Evolutionary conservation across 2,329 filamentous ascomycete species (phyloP).

Genomic region (Phaeoacremonium minimum): DNA sequence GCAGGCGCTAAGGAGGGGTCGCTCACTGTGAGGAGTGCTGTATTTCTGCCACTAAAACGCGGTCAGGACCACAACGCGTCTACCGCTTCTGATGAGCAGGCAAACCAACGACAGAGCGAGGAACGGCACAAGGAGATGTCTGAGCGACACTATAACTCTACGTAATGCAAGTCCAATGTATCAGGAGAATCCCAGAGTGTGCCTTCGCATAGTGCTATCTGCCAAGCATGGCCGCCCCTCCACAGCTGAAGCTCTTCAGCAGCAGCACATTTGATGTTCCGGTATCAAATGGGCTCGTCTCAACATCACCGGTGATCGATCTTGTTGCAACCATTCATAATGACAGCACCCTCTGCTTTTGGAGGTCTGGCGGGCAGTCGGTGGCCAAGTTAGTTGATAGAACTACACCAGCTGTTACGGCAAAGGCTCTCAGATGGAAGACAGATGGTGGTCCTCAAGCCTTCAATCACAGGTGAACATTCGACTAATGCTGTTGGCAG

Average conservation of each 20-base stretch:
- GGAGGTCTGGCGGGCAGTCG: conserved; percentile 70
- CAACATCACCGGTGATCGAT: conserved; percentile 82
- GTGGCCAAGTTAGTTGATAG: conserved; percentile 44
- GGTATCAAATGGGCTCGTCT: conserved; percentile 54
- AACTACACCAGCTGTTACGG: conserved; percentile 35
- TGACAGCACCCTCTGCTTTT: conserved; percentile 68
- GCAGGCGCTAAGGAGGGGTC: too few species aligned
- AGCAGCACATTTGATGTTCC: conserved; percentile 54
- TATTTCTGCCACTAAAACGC: too few species aligned
- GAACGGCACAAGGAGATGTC: too few species aligned
- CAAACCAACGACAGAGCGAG: too few species aligned
- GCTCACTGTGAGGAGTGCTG: too few species aligned
- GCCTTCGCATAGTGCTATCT: too few species aligned
- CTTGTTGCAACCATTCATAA: conserved; percentile 70
- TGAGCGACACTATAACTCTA: too few species aligned
- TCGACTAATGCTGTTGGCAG: conserved; percentile 23
- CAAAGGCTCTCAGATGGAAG: conserved; percentile 58
- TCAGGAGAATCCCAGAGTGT: too few species aligned
- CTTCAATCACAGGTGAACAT: not conserved
- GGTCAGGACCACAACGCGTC: too few species aligned
- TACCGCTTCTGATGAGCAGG: too few species aligned
- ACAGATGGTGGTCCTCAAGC: conserved; percentile 50
- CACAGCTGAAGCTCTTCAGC: conserved; percentile 46
- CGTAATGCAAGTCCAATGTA: too few species aligned
- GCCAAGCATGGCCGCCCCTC: too few species aligned